Conservation (phyloP, 768 basidiomycete species). For the Trametes villosa region DNA sequence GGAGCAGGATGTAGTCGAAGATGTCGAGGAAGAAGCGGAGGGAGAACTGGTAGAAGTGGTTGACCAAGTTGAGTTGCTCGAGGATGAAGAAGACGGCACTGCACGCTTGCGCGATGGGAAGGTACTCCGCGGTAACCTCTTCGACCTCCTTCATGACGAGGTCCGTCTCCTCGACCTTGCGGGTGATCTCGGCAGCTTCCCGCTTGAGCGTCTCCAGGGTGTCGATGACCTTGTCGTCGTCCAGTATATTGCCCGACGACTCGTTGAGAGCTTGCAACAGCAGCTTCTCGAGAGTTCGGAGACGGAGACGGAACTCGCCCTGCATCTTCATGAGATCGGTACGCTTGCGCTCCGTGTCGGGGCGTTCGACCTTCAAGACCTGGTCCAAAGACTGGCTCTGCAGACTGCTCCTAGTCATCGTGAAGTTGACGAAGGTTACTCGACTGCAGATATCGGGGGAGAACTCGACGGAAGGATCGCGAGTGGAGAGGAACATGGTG, state of each 20-base stretch:
- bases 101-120: slow-evolving; percentile 94
- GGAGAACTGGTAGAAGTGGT: slow-evolving; percentile 99
- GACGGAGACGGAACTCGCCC: slow-evolving; percentile 93
- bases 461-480: slow-evolving; percentile 97
- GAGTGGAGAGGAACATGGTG: slow-evolving; percentile 98
- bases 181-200: slow-evolving; percentile 94
- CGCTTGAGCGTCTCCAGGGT: slow-evolving; percentile 94
- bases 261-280: slow-evolving; percentile 95
- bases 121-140: slow-evolving; percentile 91
- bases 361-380: slow-evolving; percentile 94
- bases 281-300: slow-evolving; percentile 90
- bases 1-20: slow-evolving; percentile 92
- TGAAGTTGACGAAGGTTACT: slow-evolving; percentile 94
- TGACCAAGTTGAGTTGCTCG: slow-evolving; percentile 90
- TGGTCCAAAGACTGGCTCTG: slow-evolving; percentile 98
- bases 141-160: slow-evolving; percentile 96
- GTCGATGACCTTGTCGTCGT: slow-evolving; percentile 98
- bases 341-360: slow-evolving; percentile 93
- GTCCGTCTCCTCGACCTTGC: slow-evolving; percentile 96
- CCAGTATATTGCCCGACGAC: slow-evolving; percentile 94
- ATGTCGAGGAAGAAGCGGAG: slow-evolving; percentile 97
- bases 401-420: slow-evolving; percentile 98
- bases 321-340: slow-evolving; percentile 98
- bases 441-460: slow-evolving; percentile 98
- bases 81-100: slow-evolving; percentile 96